Conservation (phyloP, 768 basidiomycete species). For the Fomitopsis serialis region DNA sequence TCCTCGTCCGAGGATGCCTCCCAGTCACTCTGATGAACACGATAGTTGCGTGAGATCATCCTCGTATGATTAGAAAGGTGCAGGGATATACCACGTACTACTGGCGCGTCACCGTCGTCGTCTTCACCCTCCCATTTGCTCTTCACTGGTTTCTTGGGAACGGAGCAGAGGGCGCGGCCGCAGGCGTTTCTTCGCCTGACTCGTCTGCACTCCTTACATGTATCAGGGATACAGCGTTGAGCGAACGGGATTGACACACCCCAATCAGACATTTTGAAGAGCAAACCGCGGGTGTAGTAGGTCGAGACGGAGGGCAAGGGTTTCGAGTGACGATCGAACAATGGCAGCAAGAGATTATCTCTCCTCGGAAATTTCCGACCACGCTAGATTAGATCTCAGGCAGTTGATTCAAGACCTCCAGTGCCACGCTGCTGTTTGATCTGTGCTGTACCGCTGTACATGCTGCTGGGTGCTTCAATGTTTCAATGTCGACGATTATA, state of each 20-base stretch:
- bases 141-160: conserved; percentile 30
- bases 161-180: conserved; percentile 17
- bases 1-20: conserved; percentile 78
- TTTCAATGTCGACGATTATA: too few species aligned
- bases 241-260: conserved; percentile 24
- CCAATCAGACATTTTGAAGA: conserved; percentile 40
- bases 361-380: too few species aligned
- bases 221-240: neutral
- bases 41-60: neutral
- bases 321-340: neutral
- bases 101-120: conserved; percentile 74
- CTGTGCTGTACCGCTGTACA: too few species aligned
- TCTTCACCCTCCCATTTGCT: conserved; percentile 91
- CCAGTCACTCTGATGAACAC: conserved; percentile 78
- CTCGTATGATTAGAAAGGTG: neutral
- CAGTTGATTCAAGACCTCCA: too few species aligned
- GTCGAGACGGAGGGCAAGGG: neutral
- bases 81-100: conserved; percentile 53
- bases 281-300: neutral
- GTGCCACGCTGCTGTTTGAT: too few species aligned
- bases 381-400: too few species aligned
- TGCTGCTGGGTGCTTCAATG: too few species aligned
- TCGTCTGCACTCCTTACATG: conserved; percentile 29
- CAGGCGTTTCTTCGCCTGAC: conserved; percentile 31
- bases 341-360: neutral